Evolutionary conservation across 495 filamentous ascomycete species (phyloP), one percentile per base, ranked within the genome.

Genomic region (Rusavskia elegans): DNA sequence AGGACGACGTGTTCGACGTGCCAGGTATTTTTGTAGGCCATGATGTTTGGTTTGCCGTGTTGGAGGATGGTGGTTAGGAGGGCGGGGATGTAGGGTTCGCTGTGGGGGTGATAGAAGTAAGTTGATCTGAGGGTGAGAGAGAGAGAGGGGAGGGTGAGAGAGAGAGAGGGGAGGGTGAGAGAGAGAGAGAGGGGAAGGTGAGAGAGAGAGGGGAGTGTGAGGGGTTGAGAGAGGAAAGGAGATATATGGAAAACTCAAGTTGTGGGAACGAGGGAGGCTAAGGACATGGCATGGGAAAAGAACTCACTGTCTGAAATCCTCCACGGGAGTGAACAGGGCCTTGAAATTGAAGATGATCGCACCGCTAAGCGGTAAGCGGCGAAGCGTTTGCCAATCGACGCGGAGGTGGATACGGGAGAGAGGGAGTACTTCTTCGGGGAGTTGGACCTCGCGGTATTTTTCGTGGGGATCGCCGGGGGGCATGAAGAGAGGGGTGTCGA

Each of bases 301-400:
- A 35, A 35, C 44, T 25, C 8, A 46, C 44, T 85, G 75, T 0
- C 81, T 68, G 54, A 95, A 80, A 57, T 85, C 80, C 17, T 69
- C 61, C 0, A 95, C 63, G 0, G 84, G 83, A 2, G 87, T 92
- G 67, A 95, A 95, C 0, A 94, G 63, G 0, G 82, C 89, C 61
- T 92, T 95, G 77, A 89, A 95, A 62, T 95, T 95, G 67, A 95
- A 95, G 2, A 87, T 76, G 9, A 95, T 67, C 0, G 74, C 80
- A 0, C 76, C 85, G 0, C 81, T 84, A 5, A 95, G 65, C 2
- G 89, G 89, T 1, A 95, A 69, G 25, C 89, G 76, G 13, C 89
- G 79, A 17, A 95, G 72, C 0, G 89, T 95, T 66, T 95, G 89
- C 85, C 87, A 92, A 63, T 95, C 89, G 2, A 92, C 87, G n/a